Evolutionary conservation across 2,329 filamentous ascomycete species (phyloP).

Genomic region (Fusarium sp.): DNA sequence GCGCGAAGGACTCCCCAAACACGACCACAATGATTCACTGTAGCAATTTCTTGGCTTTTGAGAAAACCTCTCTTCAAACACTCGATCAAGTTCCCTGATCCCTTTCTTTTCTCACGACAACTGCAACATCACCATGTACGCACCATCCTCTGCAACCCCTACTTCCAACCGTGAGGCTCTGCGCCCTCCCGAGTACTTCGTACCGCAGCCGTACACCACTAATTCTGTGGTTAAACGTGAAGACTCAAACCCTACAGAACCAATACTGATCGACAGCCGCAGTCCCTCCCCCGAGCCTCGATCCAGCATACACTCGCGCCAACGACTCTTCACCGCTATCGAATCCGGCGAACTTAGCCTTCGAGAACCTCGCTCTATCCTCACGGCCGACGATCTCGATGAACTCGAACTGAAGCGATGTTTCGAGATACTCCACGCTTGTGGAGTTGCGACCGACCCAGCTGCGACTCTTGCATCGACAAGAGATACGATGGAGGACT

Average conservation of each 20-base stretch:
- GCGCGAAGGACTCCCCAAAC: rapidly evolving
- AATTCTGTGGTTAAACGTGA: conserved; percentile 11
- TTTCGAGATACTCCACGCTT: conserved; percentile 54
- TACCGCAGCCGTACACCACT: background rate
- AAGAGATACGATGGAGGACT: conserved; percentile 52
- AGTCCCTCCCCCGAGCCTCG: conserved; percentile 33
- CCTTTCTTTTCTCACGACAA: background rate
- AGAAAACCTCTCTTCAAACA: rapidly evolving
- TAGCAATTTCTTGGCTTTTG: rapidly evolving
- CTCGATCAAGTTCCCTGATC: background rate
- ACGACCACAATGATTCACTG: conserved; percentile 24
- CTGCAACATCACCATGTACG: background rate
- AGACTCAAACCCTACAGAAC: background rate
- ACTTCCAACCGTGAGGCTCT: background rate
- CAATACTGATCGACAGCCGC: conserved; percentile 29
- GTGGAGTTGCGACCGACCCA: conserved; percentile 48
- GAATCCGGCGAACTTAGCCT: conserved; percentile 41
- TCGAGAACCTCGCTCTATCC: conserved; percentile 39
- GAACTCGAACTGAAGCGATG: conserved; percentile 49
- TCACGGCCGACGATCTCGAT: conserved; percentile 47
- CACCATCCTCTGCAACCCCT: background rate
- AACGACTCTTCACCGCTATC: conserved; percentile 48
- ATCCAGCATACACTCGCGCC: conserved; percentile 35
- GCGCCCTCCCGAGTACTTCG: conserved; percentile 5
- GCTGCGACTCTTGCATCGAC: conserved; percentile 45